Evolutionary conservation across 768 basidiomycete genomes (phyloP), one percentile per base, ranked within the genome.

Genomic region (Lactifluus rugatus): DNA sequence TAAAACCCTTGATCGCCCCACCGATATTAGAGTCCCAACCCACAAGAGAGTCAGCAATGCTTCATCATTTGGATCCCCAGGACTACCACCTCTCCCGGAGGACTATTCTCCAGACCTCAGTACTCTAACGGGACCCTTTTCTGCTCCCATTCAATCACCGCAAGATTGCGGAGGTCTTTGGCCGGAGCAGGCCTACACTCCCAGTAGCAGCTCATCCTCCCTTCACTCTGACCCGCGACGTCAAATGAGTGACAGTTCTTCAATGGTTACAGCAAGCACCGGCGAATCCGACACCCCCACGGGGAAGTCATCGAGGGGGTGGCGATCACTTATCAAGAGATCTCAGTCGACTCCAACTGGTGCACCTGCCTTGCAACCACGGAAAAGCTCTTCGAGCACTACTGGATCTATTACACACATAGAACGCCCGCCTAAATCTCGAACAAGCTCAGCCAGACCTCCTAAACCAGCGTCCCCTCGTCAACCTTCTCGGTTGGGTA

Each of bases 21-120:
- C 39, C 32, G 32, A 54, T 8, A 19, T 11, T 3, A 31, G 5
- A 21, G 7, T 5, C 21, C 13, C n/a, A 28, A 21, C 2, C 7
- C 1, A 1, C 17, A 36, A 3, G 25, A 37, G 23, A 13, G 6
- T 2, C 14, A 45, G 32, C 17, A 26, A 17, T 32, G 2, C 52
- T 17, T 16, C 58, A 17, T 54, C 52, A 16, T 19, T 11, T 8
- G 16, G 8, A 28, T 45, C 14, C 11, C 9, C 16, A 41, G 41
- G 52, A 11, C 58, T 59, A 26, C 32, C 52, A 25, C 13, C 58
- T 54, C n/a, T 59, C 41, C 25, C 3, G n/a, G 58, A 59, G 58
- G 52, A 36, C 13, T 5, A 44, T 10, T 7, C 10, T 21, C 2
- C 16, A 39, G 13, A 23, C 9, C 10, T 2, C 11, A 23, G 25